phyloP scores from a whole-genome alignment of 768 basidiomycete genomes.

The Suillus hirtellus region DNA sequence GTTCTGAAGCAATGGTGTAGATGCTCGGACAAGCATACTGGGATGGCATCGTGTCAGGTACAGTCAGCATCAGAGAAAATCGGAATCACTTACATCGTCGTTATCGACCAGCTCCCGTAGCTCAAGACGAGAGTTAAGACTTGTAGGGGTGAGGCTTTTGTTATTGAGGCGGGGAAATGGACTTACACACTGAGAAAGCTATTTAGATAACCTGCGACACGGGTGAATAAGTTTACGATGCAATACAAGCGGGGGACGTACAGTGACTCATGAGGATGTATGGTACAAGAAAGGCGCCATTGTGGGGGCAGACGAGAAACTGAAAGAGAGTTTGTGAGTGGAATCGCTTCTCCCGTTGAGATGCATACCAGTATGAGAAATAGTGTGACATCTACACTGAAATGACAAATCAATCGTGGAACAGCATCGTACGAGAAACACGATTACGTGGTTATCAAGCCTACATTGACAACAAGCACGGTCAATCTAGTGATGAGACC shows the following conservation, averaged over 20 bases:
- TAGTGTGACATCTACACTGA: slow-evolving; percentile 30
- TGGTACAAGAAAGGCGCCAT: slow-evolving; percentile 37
- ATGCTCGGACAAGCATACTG: slow-evolving; percentile 30
- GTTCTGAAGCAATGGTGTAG: slow-evolving; percentile 8
- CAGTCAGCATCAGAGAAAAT: not conserved
- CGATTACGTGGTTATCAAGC: slow-evolving; percentile 36
- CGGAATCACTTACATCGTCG: slow-evolving; percentile 22
- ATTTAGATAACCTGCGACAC: slow-evolving; percentile 34
- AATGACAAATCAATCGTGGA: not conserved
- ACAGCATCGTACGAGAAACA: not conserved
- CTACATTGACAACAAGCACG: slow-evolving; percentile 36
- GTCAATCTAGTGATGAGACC: slow-evolving; percentile 35
- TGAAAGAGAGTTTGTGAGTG: slow-evolving; percentile 9
- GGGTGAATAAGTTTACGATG: not conserved
- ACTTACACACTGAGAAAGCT: slow-evolving; percentile 40
- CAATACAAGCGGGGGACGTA: slow-evolving; percentile 15
- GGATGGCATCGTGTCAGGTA: not conserved
- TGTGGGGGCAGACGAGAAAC: slow-evolving; percentile 38
- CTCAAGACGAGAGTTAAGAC: slow-evolving; percentile 31
- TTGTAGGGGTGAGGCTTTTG: slow-evolving; percentile 8
- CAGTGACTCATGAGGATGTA: slow-evolving; percentile 42
- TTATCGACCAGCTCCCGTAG: slow-evolving; percentile 29
- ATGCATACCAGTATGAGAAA: slow-evolving; percentile 27
- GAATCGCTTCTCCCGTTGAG: not conserved
- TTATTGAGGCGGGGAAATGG: no score